Base-by-base conservation (phyloP, 148 eudicot species). In the Polygonum maritimum region DNA sequence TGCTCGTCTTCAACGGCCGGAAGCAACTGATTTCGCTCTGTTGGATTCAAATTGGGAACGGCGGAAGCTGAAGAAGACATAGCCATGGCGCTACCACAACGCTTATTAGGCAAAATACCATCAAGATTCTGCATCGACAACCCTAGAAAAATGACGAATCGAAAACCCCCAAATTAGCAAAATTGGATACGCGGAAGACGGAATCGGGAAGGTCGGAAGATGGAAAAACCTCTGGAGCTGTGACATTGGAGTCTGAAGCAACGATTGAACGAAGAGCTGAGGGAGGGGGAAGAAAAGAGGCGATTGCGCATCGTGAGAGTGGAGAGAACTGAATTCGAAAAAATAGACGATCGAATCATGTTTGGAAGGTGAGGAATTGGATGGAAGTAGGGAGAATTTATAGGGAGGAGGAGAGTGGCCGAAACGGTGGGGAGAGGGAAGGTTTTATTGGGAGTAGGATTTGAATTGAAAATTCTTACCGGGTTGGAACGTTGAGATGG, bases 1-100 rank as follows among this genome's bases (percentile, higher is more conserved):
- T 78, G 79, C 48, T 73, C 79, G 79, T 90, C 95, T 10, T 81
- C 80, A 4, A 8, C 48, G 4, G 82, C 82, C 73, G 75, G 38
- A 1, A 80, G 80, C 45, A 75, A 18, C n/a, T 75, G 58, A 67
- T 36, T 44, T 36, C 21, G 71, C 45, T 35, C 71, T 44, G 15
- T 67, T 67, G 45, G 48, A 44, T 73, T 73, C 1, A 47, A 9
- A 73, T 48, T 47, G 39, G 75, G 55, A 14, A 48, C 8, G 57
- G 75, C 2, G 38, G 75, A 73, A 73, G 54, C 54, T 48, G 38
- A 48, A 22, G 75, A 48, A 47, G 57, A 73, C 75, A 73, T 13
- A 5, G 36, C 75, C 57, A 31, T 47, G 57, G 57, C 54, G 15
- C 55, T 35, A 4, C 40, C 70, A 35, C 70, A 12, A 63, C 70